Base-by-base conservation (phyloP, 1,139 yeast species). In the Citeromyces siamensis region DNA sequence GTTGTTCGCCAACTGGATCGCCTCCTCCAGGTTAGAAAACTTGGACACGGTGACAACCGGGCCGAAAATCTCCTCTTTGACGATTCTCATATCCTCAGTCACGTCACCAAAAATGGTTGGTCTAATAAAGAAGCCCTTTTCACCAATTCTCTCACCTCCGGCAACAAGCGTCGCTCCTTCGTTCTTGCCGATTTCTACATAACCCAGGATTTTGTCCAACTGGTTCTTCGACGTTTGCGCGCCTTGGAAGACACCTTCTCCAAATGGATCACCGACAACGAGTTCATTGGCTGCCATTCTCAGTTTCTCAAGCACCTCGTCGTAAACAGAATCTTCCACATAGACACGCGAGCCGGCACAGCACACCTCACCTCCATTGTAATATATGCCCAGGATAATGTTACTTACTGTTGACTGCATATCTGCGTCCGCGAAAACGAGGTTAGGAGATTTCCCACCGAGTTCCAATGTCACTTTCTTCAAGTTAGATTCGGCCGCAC, bases 341-440 rank as follows among this genome's bases (percentile, higher is more conserved):
- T 75, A 78, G 39, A 82, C 62, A 58, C 94, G 76, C 36, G 94
- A 81, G 46, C 93, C 90, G 32, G 94, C 94, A 55, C 83, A 77
- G 63, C 94, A 83, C 40, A 80, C 88, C 62, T 83, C 94, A 58
- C 94, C 94, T 48, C 83, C 74, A 66, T 83, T 83, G 70, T 69
- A 80, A 72, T 71, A 75, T 51, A 78, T 76, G 54, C 83, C 84
- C 32, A 63, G 50, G 43, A 70, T 60, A 45, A 75, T 67, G 64
- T 74, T 67, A 48, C 68, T 64, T 42, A 80, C 74, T 41, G 93
- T 76, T 49, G 61, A 60, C 40, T 71, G 72, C 40, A 82, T 48
- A 49, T 82, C 73, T 42, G 83, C 83, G 55, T 82, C 93, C 48
- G 74, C 68, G 52, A 81, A 81, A 36, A 82, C 75, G 47, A 82